Conservation (phyloP, 2,329 filamentous ascomycete genomes). For the Aspergillus sp. region DNA sequence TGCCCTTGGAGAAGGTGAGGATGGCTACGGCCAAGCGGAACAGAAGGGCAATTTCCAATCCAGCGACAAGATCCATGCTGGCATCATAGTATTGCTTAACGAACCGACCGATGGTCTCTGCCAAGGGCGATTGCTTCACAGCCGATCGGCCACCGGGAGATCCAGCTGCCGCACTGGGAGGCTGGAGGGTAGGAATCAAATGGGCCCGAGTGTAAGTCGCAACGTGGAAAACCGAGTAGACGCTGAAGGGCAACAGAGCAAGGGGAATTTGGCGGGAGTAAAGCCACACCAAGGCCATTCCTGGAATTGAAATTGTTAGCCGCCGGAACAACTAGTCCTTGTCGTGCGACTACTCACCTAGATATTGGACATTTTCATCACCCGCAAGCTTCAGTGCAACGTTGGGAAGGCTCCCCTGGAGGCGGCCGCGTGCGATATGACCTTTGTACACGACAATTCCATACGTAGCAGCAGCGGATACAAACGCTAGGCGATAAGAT, state of each 20-base stretch:
- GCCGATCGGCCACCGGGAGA: conserved; percentile 54
- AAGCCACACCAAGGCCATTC: conserved; percentile 94
- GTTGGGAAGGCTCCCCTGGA: conserved; percentile 63
- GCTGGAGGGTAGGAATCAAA: conserved; percentile 81
- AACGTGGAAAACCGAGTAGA: conserved; percentile 98
- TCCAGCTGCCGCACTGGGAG: conserved; percentile 57
- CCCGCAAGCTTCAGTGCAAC: conserved; percentile 66
- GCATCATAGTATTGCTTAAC: conserved; percentile 98
- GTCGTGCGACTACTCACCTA: conserved; percentile 62
- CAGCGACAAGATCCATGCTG: conserved; percentile 90
- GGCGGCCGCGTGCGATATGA: conserved; percentile 79
- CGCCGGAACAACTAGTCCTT: neutral
- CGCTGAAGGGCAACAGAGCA: conserved; percentile 87
- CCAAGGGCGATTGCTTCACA: conserved; percentile 59
- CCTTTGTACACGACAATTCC: conserved; percentile 99
- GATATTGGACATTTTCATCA: conserved; percentile 98
- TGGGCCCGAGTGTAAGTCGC: conserved; percentile 94
- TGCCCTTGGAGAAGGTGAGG: conserved; percentile 83
- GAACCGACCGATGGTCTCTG: conserved; percentile 84
- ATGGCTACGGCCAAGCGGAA: conserved; percentile 77
- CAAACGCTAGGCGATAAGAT: conserved; percentile 85
- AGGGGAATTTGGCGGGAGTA: conserved; percentile 84
- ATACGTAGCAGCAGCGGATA: conserved; percentile 88
- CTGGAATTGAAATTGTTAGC: conserved; percentile 46
- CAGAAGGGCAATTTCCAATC: conserved; percentile 85